phyloP scores from a whole-genome alignment of 2,329 filamentous ascomycete species.

The Mycosphaerella sp. region DNA sequence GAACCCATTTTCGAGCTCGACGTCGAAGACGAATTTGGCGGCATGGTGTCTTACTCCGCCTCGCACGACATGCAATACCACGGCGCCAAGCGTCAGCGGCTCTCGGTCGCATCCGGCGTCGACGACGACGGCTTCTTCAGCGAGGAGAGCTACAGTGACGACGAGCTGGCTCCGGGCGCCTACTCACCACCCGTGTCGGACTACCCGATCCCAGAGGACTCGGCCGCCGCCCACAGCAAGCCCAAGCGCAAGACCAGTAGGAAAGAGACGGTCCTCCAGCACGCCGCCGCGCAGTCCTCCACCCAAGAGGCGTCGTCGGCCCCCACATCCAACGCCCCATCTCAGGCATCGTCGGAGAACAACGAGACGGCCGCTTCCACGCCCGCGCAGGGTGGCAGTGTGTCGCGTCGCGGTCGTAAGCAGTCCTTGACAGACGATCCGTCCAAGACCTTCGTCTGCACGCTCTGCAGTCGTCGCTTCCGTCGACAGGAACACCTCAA shows the following conservation, averaged over 20 bases:
- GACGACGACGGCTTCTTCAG: slow-evolving; percentile 73
- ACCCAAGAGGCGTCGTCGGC: slow-evolving; percentile 33
- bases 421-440: slow-evolving; percentile 97
- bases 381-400: slow-evolving; percentile 42
- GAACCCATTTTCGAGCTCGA: slow-evolving; percentile 72
- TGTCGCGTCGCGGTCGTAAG: slow-evolving; percentile 92
- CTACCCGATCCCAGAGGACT: slow-evolving; percentile 34
- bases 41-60: slow-evolving; percentile 60
- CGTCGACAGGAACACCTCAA: slow-evolving; percentile 97
- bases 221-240: slow-evolving; percentile 26
- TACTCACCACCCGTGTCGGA: slow-evolving; percentile 57
- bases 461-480: slow-evolving; percentile 94
- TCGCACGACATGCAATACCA: slow-evolving; percentile 57
- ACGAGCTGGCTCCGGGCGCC: slow-evolving; percentile 55
- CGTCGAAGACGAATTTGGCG: slow-evolving; percentile 80
- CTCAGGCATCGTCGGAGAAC: slow-evolving; percentile 23
- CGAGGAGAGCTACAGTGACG: slow-evolving; percentile 69
- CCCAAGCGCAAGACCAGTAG: slow-evolving; percentile 29
- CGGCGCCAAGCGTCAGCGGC: slow-evolving; percentile 64
- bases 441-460: slow-evolving; percentile 96
- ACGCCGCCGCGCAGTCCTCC: slow-evolving; percentile 41
- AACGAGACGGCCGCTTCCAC: slow-evolving; percentile 29
- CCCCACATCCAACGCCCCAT: slow-evolving; percentile 40
- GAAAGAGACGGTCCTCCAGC: slow-evolving; percentile 39
- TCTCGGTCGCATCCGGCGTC: slow-evolving; percentile 58